Percentiles rank a stretch among this genome's conserved stretches.
Evolutionary conservation across 129 eudicot species (phyloP).

Genomic region (Cynara cardunculus): DNA sequence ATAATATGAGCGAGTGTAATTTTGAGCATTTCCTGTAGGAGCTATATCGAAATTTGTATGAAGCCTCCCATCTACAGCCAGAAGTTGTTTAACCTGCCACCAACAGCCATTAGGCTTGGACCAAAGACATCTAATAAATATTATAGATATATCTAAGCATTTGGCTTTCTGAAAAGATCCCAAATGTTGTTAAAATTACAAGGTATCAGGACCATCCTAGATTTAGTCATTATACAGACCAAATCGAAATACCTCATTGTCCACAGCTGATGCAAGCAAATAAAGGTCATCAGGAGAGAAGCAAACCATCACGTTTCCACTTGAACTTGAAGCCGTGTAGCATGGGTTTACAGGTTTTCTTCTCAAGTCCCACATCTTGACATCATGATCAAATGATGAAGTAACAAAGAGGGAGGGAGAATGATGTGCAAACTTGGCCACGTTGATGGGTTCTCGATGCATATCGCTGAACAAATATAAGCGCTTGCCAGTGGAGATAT

Average conservation of each 20-base stretch:
- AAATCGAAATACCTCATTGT: conserved; percentile 60
- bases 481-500: conserved; percentile 60
- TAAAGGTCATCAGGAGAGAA: conserved; percentile 86
- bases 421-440: conserved; percentile 77
- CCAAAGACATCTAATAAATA: background rate
- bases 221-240: background rate
- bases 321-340: conserved; percentile 69
- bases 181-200: too few species aligned
- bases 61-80: conserved; percentile 80
- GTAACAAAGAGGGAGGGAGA: conserved; percentile 78
- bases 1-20: conserved; percentile 82
- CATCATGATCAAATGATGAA: conserved; percentile 73
- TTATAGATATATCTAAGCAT: background rate
- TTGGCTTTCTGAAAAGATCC: too few species aligned
- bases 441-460: conserved; percentile 82
- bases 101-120: background rate
- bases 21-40: conserved; percentile 65
- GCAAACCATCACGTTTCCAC: conserved; percentile 93
- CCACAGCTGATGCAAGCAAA: conserved; percentile 82
- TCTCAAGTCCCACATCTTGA: conserved; percentile 93
- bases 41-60: conserved; percentile 73
- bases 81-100: conserved; percentile 77
- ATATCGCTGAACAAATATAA: conserved; percentile 55
- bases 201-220: background rate
- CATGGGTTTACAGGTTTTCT: conserved; percentile 56